Base-by-base conservation (phyloP, 805 yeast genomes). In the Barnettozyma botsteinii region DNA sequence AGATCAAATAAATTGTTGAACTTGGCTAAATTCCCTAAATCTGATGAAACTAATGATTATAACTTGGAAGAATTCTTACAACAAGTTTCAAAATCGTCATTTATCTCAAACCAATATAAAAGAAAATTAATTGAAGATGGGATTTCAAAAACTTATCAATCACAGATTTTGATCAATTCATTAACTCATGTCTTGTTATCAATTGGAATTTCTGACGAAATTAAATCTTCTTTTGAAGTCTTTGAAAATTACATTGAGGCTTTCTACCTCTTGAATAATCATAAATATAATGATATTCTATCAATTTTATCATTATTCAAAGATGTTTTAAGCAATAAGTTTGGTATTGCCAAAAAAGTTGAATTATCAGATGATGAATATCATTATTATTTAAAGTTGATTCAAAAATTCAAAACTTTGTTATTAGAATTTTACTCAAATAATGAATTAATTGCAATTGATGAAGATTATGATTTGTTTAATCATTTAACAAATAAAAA, bases 71-170 rank as follows among this genome's bases (percentile, higher is more conserved):
- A 59, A 49, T 56, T 63, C 60, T 15, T 58, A 58, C 41, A 61
- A 55, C 31, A 50, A 53, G 33, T 56, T 52, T 27, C 50, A 2
- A 24, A 33, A n/a, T 41, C 37, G 4, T 24, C 33, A 14, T 46
- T 59, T 23, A 37, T 56, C 11, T 43, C 48, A 19, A 34, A 49
- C n/a, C 32, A 40, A 14, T 40, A 36, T 3, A 43, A 42, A 20
- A 48, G 27, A n/a, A 53, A 44, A 47, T 10, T 43, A 35, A 6
- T 57, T 56, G 47, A 56, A 61, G 14, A 56, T 4, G 66, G 72
- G 2, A 58, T 72, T 37, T 52, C 59, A 13, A 66, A 61, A 35
- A 71, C 79, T 0, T 75, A 73, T 42, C 79, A 73, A 49, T 71
- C 67, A 29, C 58, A 55, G 18, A 44, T 41, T 7, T 60, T 65